These are phyloP conservation scores for Mycena haematopus DNA, from an alignment of 768 basidiomycete species.

Conservation along the genomic window DNA sequence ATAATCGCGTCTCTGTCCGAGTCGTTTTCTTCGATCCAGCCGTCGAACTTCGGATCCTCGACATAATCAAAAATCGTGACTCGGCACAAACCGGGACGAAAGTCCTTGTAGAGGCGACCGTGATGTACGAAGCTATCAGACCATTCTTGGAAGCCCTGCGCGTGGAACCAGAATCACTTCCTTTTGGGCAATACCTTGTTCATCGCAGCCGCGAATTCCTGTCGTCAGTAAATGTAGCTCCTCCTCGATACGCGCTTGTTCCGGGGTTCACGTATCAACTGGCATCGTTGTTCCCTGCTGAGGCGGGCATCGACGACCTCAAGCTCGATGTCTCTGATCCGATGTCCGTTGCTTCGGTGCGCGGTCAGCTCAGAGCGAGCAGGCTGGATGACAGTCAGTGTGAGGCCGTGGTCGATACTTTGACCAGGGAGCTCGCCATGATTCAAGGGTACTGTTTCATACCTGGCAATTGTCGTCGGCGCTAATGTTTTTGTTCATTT, in stretches of 20 bases:
- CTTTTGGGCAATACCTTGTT: conserved; percentile 61
- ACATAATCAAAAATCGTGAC: conserved; percentile 33
- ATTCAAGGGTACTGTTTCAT: conserved; percentile 67
- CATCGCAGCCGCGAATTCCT: conserved; percentile 48
- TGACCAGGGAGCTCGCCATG: conserved; percentile 65
- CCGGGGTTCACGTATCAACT: conserved; percentile 67
- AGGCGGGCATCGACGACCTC: conserved; percentile 46
- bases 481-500: conserved; percentile 10
- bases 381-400: conserved; percentile 74
- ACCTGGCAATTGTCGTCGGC: not conserved
- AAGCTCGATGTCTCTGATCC: conserved; percentile 48
- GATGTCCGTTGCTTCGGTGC: conserved; percentile 53
- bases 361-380: conserved; percentile 55
- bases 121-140: conserved; percentile 71
- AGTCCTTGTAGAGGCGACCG: conserved; percentile 63
- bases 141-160: conserved; percentile 72
- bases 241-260: conserved; percentile 59
- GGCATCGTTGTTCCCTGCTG: conserved; percentile 54
- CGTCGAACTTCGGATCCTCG: conserved; percentile 55
- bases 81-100: conserved; percentile 31
- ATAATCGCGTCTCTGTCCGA: conserved; percentile 48
- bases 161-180: conserved; percentile 61
- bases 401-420: conserved; percentile 66
- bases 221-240: conserved; percentile 42
- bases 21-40: conserved; percentile 70